Base-by-base conservation (phyloP, 208 protist genomes). In the Herpetomonas tarakana region DNA sequence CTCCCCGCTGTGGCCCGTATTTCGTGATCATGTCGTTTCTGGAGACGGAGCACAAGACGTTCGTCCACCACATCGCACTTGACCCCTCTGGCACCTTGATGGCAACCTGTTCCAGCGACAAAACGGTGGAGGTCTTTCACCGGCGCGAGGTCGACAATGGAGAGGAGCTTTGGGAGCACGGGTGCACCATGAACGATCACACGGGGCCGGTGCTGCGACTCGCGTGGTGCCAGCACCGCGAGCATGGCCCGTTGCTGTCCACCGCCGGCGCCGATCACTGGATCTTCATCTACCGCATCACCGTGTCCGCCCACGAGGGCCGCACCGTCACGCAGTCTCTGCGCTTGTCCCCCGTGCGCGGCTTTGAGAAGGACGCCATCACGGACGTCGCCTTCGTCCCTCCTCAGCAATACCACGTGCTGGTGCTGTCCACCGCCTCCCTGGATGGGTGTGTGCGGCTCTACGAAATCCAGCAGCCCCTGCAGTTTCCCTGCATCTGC, bases 311-410 rank as follows among this genome's bases (percentile, higher is more conserved):
- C 7, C 84, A 85, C 25, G 73, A 75, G 51, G 83, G 75, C 2
- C 69, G 71, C 55, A 74, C 73, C 19, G 49, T 76, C 27, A 71
- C 73, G 27, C 71, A 83, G 58, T 72, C 77, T 11, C 56, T 80
- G 31, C 79, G 83, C 28, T 86, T 68, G 76, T 74, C 85, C 19
- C 64, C 71, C 26, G 74, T 87, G 68, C 76, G 81, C 35, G 86
- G 90, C 18, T 91, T 81, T 58, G 86, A 93, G 67, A 92, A 92
- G 62, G 90, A 96, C 68, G 86, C 78, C 46, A 92, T 93, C 66
- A 96, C 86, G 2, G 86, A 93, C 63, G 78, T 96, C 28, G 83
- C 90, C 28, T 96, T 96, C 66, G 67, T 92, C 47, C 90, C 86
- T 19, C 85, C 84, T 18, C 78, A 83, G 58, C 82, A 91, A 65